Conservation (phyloP, 306 rosid genomes). For the Ziziphus jujuba region DNA sequence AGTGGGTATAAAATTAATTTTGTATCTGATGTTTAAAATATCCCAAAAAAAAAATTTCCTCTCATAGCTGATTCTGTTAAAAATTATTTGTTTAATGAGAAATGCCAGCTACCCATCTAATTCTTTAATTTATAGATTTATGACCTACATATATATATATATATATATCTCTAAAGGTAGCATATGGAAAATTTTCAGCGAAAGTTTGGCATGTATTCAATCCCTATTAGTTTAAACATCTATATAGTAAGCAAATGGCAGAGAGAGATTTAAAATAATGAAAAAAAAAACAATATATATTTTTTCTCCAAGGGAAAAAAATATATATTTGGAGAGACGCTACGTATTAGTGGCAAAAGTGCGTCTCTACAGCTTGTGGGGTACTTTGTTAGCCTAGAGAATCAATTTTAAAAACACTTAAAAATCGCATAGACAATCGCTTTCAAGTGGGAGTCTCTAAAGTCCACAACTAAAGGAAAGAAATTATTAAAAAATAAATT, state of each 20-base stretch:
- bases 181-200: not conserved
- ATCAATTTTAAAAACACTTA: constrained; percentile 36
- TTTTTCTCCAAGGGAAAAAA: too few relatives aligned
- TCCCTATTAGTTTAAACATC: not conserved
- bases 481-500: constrained; percentile 11
- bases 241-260: not conserved
- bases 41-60: too few relatives aligned
- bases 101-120: constrained; percentile 19
- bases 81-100: constrained; percentile 1
- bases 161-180: not conserved
- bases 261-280: too few relatives aligned
- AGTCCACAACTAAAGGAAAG: constrained; percentile 37
- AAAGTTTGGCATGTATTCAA: constrained; percentile 12
- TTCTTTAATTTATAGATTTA: not conserved
- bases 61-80: not conserved
- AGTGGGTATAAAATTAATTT: too few relatives aligned
- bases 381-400: not conserved
- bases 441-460: constrained; percentile 63
- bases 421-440: constrained; percentile 64
- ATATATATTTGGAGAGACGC: not conserved
- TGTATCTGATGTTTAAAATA: too few relatives aligned
- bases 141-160: constrained; percentile 4
- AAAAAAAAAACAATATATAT: too few relatives aligned
- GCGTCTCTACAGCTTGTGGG: constrained; percentile 22
- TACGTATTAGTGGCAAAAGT: constrained; percentile 15